A percentile compares a stretch with the other conserved stretches of the same genome.
phyloP scores from a whole-genome alignment of 2,329 filamentous ascomycete genomes.

The Amauroascus niger region DNA sequence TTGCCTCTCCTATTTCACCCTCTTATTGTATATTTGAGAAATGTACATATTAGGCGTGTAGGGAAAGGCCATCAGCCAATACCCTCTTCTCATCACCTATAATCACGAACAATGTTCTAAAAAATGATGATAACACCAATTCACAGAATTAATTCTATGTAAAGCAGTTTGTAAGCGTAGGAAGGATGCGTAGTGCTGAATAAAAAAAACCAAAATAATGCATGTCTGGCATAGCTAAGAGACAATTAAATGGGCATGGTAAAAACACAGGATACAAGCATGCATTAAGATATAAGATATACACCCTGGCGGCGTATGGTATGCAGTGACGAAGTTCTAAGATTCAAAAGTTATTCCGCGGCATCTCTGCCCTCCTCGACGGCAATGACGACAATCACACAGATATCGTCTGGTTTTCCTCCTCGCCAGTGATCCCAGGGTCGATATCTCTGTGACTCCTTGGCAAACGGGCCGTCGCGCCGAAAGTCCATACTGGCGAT shows the following conservation, averaged over 20 bases:
- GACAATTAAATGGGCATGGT: background rate
- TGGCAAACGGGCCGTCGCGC: slow-evolving; percentile 85
- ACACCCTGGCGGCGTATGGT: background rate
- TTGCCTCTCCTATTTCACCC: too few relatives aligned
- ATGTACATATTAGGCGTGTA: too few relatives aligned
- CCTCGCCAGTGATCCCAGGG: slow-evolving; percentile 80
- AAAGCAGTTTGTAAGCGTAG: too few relatives aligned
- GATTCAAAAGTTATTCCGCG: background rate
- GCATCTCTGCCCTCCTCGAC: slow-evolving; percentile 45
- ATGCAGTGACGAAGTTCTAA: too few relatives aligned
- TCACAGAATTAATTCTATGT: too few relatives aligned
- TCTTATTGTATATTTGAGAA: too few relatives aligned
- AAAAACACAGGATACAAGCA: too few relatives aligned
- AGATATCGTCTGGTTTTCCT: slow-evolving; percentile 94
- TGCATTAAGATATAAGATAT: too few relatives aligned
- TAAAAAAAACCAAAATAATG: background rate
- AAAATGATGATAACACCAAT: too few relatives aligned
- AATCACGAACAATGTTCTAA: too few relatives aligned
- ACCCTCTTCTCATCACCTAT: too few relatives aligned
- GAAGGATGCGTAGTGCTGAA: background rate
- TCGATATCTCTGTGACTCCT: slow-evolving; percentile 80
- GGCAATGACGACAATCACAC: slow-evolving; percentile 69
- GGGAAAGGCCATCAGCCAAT: too few relatives aligned
- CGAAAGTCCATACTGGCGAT: slow-evolving; percentile 70
- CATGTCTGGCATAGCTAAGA: background rate